These are phyloP conservation scores for Scedosporium aurantiacum DNA, from an alignment of 2,329 filamentous ascomycete species.

Conservation along the genomic window DNA sequence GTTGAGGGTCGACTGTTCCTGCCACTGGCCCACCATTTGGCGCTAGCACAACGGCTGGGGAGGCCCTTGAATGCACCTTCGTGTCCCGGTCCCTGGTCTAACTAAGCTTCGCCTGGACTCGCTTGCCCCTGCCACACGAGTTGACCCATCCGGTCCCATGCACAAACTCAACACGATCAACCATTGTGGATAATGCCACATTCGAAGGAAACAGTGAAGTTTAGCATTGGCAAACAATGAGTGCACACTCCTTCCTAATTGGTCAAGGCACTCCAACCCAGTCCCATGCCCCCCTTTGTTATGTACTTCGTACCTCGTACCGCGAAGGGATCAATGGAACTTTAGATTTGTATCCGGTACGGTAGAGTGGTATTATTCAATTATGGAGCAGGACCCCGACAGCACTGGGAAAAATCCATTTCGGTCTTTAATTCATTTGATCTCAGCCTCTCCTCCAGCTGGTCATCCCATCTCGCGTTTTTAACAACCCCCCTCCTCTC, in stretches of 20 bases:
- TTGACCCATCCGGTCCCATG: background rate
- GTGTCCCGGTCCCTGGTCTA: background rate
- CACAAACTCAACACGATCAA: background rate
- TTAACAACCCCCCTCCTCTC: background rate
- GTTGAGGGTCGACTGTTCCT: background rate
- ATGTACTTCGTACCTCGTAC: too few relatives aligned
- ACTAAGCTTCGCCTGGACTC: background rate
- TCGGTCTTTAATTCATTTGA: background rate
- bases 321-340: too few relatives aligned
- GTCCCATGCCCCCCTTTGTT: too few relatives aligned
- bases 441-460: conserved; percentile 1
- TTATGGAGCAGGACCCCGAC: background rate
- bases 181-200: too few relatives aligned
- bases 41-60: background rate
- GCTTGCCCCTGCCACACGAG: background rate
- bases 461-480: background rate
- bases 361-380: too few relatives aligned
- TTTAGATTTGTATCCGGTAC: too few relatives aligned
- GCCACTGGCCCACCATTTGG: background rate
- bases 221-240: too few relatives aligned
- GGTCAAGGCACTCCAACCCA: too few relatives aligned
- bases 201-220: too few relatives aligned
- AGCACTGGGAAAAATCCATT: background rate
- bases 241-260: too few relatives aligned
- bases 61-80: background rate